phyloP scores from a whole-genome alignment of 768 basidiomycete genomes.

The Piloderma croceum region DNA sequence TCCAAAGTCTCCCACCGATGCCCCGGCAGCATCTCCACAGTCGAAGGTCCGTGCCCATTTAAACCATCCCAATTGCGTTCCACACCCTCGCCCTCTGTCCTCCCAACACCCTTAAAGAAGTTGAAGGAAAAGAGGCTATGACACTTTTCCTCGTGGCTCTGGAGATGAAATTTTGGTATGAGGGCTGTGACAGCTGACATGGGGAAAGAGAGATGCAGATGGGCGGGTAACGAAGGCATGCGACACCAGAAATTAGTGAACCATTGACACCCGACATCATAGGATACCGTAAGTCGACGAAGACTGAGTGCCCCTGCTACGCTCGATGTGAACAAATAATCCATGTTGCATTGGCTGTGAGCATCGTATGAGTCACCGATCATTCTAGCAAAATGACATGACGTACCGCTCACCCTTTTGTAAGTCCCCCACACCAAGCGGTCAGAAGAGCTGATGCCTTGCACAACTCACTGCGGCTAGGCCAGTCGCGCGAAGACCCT shows the following conservation, averaged over 20 bases:
- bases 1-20: constrained; percentile 20
- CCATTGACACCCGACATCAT: constrained; percentile 24
- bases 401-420: constrained; percentile 22
- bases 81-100: not conserved
- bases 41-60: constrained; percentile 11
- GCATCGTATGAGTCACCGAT: not conserved
- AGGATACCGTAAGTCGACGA: constrained; percentile 5
- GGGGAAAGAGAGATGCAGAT: not conserved
- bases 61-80: constrained; percentile 3
- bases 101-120: not conserved
- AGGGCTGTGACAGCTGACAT: not conserved
- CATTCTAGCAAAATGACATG: not conserved
- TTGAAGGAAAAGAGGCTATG: not conserved
- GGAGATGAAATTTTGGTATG: not conserved
- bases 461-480: constrained; percentile 16
- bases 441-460: constrained; percentile 10
- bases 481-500: constrained; percentile 17
- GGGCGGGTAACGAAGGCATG: constrained; percentile 1
- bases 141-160: not conserved
- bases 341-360: constrained; percentile 32
- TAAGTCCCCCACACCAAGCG: constrained; percentile 20
- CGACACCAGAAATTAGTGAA: constrained; percentile 13
- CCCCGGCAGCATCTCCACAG: constrained; percentile 18
- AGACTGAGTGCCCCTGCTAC: constrained; percentile 4
- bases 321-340: constrained; percentile 27